Evolutionary conservation across 2,329 filamentous ascomycete genomes (phyloP).

Genomic region (Fusarium miscanthi): DNA sequence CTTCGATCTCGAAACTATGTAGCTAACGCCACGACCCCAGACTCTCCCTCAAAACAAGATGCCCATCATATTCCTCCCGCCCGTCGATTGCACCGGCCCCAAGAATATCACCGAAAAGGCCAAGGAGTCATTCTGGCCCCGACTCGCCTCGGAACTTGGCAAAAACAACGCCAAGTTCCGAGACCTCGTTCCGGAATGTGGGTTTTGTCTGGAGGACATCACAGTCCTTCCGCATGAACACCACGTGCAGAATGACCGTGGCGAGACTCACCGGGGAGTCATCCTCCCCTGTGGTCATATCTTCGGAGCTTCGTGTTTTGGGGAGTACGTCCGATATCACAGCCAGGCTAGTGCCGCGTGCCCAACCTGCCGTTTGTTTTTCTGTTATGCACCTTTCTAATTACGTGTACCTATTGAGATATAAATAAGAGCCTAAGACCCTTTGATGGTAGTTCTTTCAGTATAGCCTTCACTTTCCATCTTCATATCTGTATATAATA

Average conservation of each 20-base stretch:
- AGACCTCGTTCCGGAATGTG: not conserved
- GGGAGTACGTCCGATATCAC: rapidly evolving
- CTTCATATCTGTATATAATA: not conserved
- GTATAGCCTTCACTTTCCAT: no score
- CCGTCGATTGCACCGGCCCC: not conserved
- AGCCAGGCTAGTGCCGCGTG: rapidly evolving
- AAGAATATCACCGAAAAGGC: not conserved
- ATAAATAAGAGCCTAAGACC: not conserved
- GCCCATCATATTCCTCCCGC: not conserved
- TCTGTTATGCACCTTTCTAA: not conserved
- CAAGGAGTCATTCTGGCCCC: not conserved
- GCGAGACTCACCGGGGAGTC: not conserved
- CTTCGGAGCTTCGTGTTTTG: not conserved
- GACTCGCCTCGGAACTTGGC: rapidly evolving
- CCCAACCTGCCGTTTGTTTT: not conserved
- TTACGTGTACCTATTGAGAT: not conserved
- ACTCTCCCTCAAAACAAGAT: not conserved
- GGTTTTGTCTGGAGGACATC: not conserved
- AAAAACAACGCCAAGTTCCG: not conserved
- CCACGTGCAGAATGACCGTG: not conserved
- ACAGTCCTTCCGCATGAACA: not conserved
- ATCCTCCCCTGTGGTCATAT: not conserved
- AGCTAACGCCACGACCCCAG: not conserved
- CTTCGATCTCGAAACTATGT: no score
- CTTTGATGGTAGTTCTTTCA: not conserved